These are phyloP conservation scores for Grigorovia transvaalensis DNA, from an alignment of 805 yeast genomes.

Conservation along the genomic window DNA sequence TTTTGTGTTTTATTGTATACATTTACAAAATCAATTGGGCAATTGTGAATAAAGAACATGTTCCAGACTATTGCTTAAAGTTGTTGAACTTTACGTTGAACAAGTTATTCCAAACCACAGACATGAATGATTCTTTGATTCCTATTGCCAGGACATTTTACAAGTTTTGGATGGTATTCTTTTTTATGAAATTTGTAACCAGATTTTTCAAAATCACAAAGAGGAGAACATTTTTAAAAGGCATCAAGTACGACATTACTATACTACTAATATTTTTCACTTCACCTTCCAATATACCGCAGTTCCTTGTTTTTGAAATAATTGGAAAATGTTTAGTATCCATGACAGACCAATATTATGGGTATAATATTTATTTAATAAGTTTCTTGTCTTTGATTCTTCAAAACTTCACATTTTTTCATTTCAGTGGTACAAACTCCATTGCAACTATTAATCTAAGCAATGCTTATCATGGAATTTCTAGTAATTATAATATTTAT, in stretches of 20 bases:
- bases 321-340: constrained; percentile 8
- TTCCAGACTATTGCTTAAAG: constrained; percentile 32
- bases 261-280: constrained; percentile 41
- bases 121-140: constrained; percentile 21
- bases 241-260: constrained; percentile 22
- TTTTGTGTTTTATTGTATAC: constrained; percentile 40
- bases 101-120: neutral
- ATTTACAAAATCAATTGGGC: constrained; percentile 48
- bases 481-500: constrained; percentile 49
- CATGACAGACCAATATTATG: constrained; percentile 5
- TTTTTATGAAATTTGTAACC: constrained; percentile 25
- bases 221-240: constrained; percentile 4
- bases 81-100: neutral
- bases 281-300: constrained; percentile 38
- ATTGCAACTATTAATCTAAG: constrained; percentile 84
- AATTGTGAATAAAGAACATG: constrained; percentile 40
- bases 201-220: neutral
- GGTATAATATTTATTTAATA: constrained; percentile 6
- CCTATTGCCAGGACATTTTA: constrained; percentile 31
- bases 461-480: constrained; percentile 84
- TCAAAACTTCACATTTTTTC: constrained; percentile 74
- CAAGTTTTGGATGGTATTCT: constrained; percentile 23
- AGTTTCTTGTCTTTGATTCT: constrained; percentile 34
- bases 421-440: constrained; percentile 84
- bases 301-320: constrained; percentile 33